Base-by-base conservation (phyloP, 352 stramenopile genomes). In the Phytophthora boehmeriae region DNA sequence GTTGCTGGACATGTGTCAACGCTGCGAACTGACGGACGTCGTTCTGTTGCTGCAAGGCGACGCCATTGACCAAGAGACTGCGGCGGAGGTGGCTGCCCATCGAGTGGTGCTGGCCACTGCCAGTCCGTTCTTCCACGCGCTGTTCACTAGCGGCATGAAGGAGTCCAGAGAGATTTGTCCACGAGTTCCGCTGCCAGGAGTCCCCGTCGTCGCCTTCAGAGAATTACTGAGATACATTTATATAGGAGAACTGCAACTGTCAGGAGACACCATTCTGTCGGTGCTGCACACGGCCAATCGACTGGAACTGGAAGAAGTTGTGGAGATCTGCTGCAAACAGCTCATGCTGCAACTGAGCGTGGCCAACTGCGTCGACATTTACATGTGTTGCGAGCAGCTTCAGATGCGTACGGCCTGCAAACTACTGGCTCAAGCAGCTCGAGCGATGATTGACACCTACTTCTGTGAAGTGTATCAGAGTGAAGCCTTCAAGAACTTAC, bases 111-210 rank as follows among this genome's bases (percentile, higher is more conserved):
- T 93, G 6, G 81, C 81, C 35, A 68, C 68, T 2, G 75, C 76
- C 19, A 90, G 81, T 54, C 79, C 80, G 11, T 93, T 89, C 52
- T 93, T 93, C 59, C 69, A 78, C 49, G 83, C 83, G 39, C 66
- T 93, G 5, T 93, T 93, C 61, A 93, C 81, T 1, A 82, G 67
- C 69, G 83, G 83, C 34, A 89, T 93, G 83, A 78, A 79, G 28
- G 83, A 93, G 54, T 81, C 71, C 6, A 54, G 25, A 16, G 16
- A 58, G 19, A 1, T 27, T 22, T 67, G 60, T 20, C 54, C 63
- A 16, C 56, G 73, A 35, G 68, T 93, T 49, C 71, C 82, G n/a
- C 65, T 93, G 17, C 68, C 80, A 44, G 79, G 76, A 4, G 55
- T 88, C n/a, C 67, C 86, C 23, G 41, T 61, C 34, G 39, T 53